These are phyloP conservation scores for Fusarium robinianum DNA, from an alignment of 2,329 filamentous ascomycete species.

Conservation along the genomic window DNA sequence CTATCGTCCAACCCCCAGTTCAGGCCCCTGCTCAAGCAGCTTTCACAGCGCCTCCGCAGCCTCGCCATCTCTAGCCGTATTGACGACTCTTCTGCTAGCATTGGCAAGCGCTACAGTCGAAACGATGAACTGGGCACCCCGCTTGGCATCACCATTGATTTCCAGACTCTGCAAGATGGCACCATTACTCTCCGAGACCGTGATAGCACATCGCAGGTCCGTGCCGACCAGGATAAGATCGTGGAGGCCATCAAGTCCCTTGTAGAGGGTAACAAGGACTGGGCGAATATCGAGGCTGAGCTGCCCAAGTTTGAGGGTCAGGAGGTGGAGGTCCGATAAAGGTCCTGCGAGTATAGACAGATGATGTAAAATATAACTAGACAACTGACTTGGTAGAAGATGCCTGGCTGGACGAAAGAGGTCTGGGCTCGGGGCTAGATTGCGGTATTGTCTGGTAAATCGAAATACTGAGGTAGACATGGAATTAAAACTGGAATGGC, in stretches of 20 bases:
- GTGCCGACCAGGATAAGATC: constrained; percentile 80
- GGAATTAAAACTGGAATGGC: too few relatives aligned
- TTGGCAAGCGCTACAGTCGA: constrained; percentile 91
- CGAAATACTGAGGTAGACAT: too few relatives aligned
- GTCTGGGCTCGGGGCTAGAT: too few relatives aligned
- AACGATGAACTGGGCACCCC: constrained; percentile 97
- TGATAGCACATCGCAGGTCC: constrained; percentile 89
- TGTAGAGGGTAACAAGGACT: constrained; percentile 56
- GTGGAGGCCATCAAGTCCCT: constrained; percentile 70
- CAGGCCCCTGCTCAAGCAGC: constrained; percentile 71
- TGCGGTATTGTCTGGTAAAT: too few relatives aligned
- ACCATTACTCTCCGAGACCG: constrained; percentile 87
- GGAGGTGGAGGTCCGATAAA: constrained; percentile 56
- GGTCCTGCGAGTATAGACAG: constrained; percentile 12
- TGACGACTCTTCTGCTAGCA: constrained; percentile 88
- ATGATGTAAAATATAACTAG: constrained; percentile 33
- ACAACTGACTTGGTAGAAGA: constrained; percentile 10
- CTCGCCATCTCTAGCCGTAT: constrained; percentile 81
- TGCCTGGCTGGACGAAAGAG: too few relatives aligned
- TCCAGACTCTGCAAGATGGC: constrained; percentile 88
- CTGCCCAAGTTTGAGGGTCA: constrained; percentile 86
- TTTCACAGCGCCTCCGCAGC: constrained; percentile 77
- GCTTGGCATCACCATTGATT: constrained; percentile 92
- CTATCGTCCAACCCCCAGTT: constrained; percentile 82
- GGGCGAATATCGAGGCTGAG: constrained; percentile 72